These are phyloP conservation scores for Quaeritorhiza haematococci DNA, from an alignment of 371 early-diverging fungal species.

Conservation along the genomic window DNA sequence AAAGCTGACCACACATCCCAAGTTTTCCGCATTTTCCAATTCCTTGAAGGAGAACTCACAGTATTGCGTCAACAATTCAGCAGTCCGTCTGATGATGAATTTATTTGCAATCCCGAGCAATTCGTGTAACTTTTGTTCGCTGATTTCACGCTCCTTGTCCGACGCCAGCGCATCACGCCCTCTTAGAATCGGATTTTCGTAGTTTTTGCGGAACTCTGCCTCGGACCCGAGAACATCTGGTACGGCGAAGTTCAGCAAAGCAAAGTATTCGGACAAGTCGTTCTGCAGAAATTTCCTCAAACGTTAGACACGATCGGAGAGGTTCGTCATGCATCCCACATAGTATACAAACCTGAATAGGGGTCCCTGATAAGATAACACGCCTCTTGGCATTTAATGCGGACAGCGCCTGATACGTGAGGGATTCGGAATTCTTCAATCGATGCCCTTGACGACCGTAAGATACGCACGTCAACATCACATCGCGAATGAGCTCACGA, in stretches of 20 bases:
- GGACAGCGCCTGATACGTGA: constrained; percentile 82
- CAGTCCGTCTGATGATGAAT: constrained; percentile 93
- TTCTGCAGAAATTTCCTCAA: constrained; percentile 52
- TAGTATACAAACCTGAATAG: constrained; percentile 70
- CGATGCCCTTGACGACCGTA: constrained; percentile 63
- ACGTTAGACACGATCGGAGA: background rate
- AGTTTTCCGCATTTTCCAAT: too few relatives aligned
- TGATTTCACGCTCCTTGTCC: constrained; percentile 69
- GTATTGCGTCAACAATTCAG: constrained; percentile 91
- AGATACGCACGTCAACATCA: background rate
- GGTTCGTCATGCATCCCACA: background rate
- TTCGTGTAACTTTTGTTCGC: constrained; percentile 83
- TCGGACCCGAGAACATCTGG: constrained; percentile 93
- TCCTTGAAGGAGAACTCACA: constrained; percentile 58
- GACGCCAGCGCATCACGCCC: constrained; percentile 90
- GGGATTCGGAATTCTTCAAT: constrained; percentile 86
- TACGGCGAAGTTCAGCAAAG: constrained; percentile 87
- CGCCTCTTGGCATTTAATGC: constrained; percentile 76
- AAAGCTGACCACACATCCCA: background rate
- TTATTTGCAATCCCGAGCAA: constrained; percentile 80
- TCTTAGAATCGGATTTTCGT: constrained; percentile 86
- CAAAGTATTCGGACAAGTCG: constrained; percentile 92
- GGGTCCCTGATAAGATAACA: constrained; percentile 95
- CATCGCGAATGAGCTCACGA: background rate
- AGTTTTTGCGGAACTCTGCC: constrained; percentile 83